Conservation (phyloP, 345 rosid genomes). For the Carallia pectinifolia region DNA sequence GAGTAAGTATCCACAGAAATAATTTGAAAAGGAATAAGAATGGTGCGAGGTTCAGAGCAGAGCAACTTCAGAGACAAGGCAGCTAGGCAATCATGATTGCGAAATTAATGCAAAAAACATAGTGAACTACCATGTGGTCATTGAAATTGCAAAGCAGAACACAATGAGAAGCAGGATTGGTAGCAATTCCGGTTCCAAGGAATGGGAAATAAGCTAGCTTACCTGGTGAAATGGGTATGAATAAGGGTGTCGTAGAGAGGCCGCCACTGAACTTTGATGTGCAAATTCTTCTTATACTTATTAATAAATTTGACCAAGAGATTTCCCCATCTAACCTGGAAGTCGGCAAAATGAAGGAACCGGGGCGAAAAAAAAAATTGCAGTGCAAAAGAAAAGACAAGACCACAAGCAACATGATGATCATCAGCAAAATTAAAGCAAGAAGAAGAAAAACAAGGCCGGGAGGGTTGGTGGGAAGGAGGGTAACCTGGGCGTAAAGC, state of each 20-base stretch:
- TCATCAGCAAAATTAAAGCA: conserved; percentile 3
- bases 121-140: no score
- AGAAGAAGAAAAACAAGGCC: conserved; percentile 6
- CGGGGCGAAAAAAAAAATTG: no score
- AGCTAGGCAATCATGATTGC: no score
- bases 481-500: conserved; percentile 76
- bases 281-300: conserved; percentile 70
- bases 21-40: no score
- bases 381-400: no score
- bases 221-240: conserved; percentile 89
- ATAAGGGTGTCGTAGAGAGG: conserved; percentile 86
- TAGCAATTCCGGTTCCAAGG: not conserved
- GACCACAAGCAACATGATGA: no score
- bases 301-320: conserved; percentile 71
- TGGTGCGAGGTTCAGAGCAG: no score
- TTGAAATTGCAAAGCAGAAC: not conserved
- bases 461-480: not conserved
- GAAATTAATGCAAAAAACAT: no score
- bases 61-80: no score
- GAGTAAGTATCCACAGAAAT: no score
- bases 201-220: not conserved
- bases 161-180: not conserved
- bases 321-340: conserved; percentile 94
- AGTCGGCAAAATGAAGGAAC: no score
- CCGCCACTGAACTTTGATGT: conserved; percentile 77